Evolutionary conservation across 768 basidiomycete genomes (phyloP), one percentile per base, ranked within the genome.

Genomic region (Boletus eberwhitei): DNA sequence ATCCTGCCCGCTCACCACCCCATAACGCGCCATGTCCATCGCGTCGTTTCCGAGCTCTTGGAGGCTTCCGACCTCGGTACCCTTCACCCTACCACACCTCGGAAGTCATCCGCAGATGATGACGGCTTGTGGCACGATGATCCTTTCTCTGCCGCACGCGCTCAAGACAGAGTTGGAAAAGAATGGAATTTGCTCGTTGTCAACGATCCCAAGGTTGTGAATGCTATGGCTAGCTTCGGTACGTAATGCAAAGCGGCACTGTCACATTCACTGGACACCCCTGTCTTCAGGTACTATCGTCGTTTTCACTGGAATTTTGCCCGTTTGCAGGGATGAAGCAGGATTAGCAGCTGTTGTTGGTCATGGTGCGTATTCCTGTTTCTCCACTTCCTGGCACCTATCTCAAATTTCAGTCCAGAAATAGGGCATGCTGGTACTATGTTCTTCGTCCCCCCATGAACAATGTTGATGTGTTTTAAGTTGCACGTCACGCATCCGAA

Each of bases 301-400:
- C 32, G 89, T 98, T 11, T 96, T 90, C 64, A 93, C 92, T 0
- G 94, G 94, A 0, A 91, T 97, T 35, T 69, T 97, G 4, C 90
- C 89, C 0, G 73, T 94, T 7, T 86, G 85, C 43, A 75, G 73
- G 56, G 85, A 92, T 57, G 90, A 93, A 60, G 80, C 88, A 62
- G 92, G 91, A 0, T 73, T 98, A 0, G 90, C 94, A 1, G 86
- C 86, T 17, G 86, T 97, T 2, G 72, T 98, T 3, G 83, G 89
- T 1, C 94, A 97, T 68, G 92, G 93, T 89, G 50, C 35, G 54
- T 22, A 24, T 26, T 43, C 11, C 8, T 13, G 37, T 47, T 40
- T 45, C 19, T 50, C 26, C 16, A 13, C 40, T 37, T 35, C 21
- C 13, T 26, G 13, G 48, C 38, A 31, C 17, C 12, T 34, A 17